Percentiles rank a stretch among this genome's conserved stretches.
Conservation (phyloP, 306 rosid genomes). For the Castanospermum australe region DNA sequence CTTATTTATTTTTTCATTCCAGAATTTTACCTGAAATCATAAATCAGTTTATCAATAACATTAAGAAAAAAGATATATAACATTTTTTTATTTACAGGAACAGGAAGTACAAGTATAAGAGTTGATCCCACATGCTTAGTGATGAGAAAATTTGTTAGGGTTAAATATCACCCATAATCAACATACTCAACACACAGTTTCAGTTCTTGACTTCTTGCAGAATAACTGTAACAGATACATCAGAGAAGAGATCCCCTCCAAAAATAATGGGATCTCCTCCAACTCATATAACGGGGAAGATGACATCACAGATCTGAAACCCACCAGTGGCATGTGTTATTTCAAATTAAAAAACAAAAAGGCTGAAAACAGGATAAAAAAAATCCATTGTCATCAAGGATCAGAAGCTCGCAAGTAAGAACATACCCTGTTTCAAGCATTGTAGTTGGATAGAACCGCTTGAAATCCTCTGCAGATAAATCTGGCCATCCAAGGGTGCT, state of each 20-base stretch:
- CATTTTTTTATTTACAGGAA: no score
- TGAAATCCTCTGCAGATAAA: constrained; percentile 71
- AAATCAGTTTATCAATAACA: not conserved
- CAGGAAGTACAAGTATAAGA: not conserved
- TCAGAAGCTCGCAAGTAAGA: constrained; percentile 23
- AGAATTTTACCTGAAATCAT: not conserved
- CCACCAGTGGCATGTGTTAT: not conserved
- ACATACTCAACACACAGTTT: not conserved
- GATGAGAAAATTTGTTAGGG: not conserved
- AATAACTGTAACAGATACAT: not conserved
- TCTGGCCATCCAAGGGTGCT: constrained; percentile 99
- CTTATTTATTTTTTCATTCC: not conserved
- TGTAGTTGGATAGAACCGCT: constrained; percentile 87
- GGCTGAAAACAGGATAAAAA: not conserved
- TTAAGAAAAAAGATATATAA: not conserved
- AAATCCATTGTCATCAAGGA: not conserved
- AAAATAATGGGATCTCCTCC: not conserved
- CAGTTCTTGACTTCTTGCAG: not conserved
- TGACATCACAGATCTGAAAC: not conserved
- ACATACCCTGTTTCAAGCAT: constrained; percentile 97
- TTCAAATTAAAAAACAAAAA: not conserved
- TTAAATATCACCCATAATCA: not conserved
- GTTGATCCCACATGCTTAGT: not conserved
- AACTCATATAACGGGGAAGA: not conserved
- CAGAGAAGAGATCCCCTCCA: not conserved